These are phyloP conservation scores for Annulohypoxylon nitens DNA, from an alignment of 495 filamentous ascomycete genomes.

Conservation along the genomic window DNA sequence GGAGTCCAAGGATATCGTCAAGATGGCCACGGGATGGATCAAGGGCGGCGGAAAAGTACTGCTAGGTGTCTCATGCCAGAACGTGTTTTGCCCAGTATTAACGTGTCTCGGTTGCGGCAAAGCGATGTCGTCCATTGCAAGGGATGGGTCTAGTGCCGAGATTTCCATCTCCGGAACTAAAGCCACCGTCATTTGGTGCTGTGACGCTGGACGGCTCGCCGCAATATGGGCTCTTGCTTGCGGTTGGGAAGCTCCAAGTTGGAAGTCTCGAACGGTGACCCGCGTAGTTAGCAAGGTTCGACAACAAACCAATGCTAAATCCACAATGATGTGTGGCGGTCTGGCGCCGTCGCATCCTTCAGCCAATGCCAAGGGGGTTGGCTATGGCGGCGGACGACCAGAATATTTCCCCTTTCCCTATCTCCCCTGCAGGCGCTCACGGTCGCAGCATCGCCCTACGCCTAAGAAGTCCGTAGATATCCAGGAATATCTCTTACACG, in stretches of 20 bases:
- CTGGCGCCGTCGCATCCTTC: background rate
- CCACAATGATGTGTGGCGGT: background rate
- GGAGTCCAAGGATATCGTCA: slow-evolving; percentile 13
- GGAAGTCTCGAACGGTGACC: slow-evolving; percentile 13
- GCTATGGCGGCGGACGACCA: slow-evolving; percentile 30
- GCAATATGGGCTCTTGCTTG: slow-evolving; percentile 53
- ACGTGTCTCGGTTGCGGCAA: slow-evolving; percentile 40
- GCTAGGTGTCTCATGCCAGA: slow-evolving; percentile 30
- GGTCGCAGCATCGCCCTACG: background rate
- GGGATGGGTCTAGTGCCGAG: background rate
- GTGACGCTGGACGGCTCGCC: slow-evolving; percentile 49
- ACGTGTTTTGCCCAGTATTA: background rate
- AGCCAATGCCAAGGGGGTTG: slow-evolving; percentile 34
- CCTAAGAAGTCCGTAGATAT: slow-evolving; percentile 5
- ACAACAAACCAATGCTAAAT: slow-evolving; percentile 15
- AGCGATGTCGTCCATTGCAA: background rate
- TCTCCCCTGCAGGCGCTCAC: background rate
- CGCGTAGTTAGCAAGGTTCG: slow-evolving; percentile 22
- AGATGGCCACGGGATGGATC: slow-evolving; percentile 30
- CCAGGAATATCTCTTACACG: background rate
- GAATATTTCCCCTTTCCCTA: background rate
- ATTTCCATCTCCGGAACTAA: background rate
- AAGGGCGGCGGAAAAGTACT: background rate
- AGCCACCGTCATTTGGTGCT: slow-evolving; percentile 51
- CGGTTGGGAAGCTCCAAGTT: slow-evolving; percentile 35